A percentile compares a stretch with the other conserved stretches of the same genome.
Evolutionary conservation across 306 rosid species (phyloP).

Genomic region (Sindora glabra): DNA sequence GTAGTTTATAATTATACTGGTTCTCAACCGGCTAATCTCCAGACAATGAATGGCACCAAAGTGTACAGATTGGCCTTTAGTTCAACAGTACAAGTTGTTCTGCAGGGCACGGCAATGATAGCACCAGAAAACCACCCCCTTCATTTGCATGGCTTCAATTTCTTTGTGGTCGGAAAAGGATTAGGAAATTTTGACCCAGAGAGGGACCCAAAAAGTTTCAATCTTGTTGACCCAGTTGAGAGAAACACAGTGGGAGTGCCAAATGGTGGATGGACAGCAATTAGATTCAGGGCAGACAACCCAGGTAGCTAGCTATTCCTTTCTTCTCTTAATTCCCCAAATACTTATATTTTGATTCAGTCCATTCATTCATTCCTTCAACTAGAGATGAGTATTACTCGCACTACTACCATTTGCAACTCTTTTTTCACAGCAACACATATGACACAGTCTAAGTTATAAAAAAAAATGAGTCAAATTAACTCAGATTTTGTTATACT

Average conservation of each 20-base stretch:
- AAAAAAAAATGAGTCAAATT: too few relatives aligned
- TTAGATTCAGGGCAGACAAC: conserved; percentile 69
- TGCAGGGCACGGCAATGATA: conserved; percentile 53
- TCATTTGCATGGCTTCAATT: conserved; percentile 64
- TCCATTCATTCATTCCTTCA: too few relatives aligned
- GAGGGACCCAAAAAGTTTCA: conserved; percentile 39
- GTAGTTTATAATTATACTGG: conserved; percentile 53
- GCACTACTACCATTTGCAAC: too few relatives aligned
- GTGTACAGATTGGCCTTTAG: conserved; percentile 39
- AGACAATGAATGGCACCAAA: conserved; percentile 48
- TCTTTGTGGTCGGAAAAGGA: conserved; percentile 62
- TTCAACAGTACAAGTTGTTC: conserved; percentile 50
- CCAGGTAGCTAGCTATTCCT: conserved; percentile 37
- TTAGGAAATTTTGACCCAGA: conserved; percentile 58
- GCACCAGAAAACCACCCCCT: conserved; percentile 67
- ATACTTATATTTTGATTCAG: not conserved
- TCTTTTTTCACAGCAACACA: too few relatives aligned
- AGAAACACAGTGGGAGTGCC: conserved; percentile 66
- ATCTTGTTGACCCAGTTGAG: conserved; percentile 67
- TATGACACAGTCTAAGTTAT: too few relatives aligned
- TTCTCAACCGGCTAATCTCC: conserved; percentile 35
- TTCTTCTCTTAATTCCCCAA: not conserved
- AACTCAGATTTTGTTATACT: too few relatives aligned
- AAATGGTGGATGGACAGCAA: conserved; percentile 65
- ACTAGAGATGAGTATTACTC: too few relatives aligned